Evolutionary conservation across 768 basidiomycete species (phyloP).

Genomic region (Pulveroboletus sp.): DNA sequence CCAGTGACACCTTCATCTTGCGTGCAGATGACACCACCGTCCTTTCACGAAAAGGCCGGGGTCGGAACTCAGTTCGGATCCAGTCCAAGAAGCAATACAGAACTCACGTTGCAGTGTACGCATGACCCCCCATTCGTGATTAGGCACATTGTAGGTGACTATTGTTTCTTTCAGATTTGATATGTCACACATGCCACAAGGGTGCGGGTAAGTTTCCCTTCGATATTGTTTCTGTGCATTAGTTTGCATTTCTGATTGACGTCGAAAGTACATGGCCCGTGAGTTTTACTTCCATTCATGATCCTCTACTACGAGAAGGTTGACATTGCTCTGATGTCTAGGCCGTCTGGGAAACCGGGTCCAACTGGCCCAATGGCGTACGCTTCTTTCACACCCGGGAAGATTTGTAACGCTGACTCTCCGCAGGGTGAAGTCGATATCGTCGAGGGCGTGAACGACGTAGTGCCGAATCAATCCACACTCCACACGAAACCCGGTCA

Average conservation of each 20-base stretch:
- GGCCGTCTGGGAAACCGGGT: too few species aligned
- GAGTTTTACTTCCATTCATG: constrained; percentile 5
- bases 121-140: background rate
- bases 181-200: constrained; percentile 35
- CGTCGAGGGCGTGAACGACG: constrained; percentile 47
- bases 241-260: background rate
- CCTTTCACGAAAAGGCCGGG: constrained; percentile 26
- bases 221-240: background rate
- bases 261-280: constrained; percentile 36
- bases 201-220: constrained; percentile 29
- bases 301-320: too few species aligned
- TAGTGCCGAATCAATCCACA: constrained; percentile 46
- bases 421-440: too few species aligned
- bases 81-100: constrained; percentile 28
- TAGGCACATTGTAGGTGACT: background rate
- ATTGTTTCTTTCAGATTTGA: constrained; percentile 24
- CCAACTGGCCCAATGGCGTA: too few species aligned
- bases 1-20: constrained; percentile 30
- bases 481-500: constrained; percentile 53
- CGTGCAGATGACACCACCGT: constrained; percentile 36
- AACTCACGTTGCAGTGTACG: constrained; percentile 34
- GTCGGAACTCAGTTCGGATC: constrained; percentile 38
- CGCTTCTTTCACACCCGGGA: too few species aligned
- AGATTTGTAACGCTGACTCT: too few species aligned
- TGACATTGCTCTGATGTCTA: too few species aligned